phyloP scores from a whole-genome alignment of 345 rosid species.

The Noccaea bulbosa region DNA sequence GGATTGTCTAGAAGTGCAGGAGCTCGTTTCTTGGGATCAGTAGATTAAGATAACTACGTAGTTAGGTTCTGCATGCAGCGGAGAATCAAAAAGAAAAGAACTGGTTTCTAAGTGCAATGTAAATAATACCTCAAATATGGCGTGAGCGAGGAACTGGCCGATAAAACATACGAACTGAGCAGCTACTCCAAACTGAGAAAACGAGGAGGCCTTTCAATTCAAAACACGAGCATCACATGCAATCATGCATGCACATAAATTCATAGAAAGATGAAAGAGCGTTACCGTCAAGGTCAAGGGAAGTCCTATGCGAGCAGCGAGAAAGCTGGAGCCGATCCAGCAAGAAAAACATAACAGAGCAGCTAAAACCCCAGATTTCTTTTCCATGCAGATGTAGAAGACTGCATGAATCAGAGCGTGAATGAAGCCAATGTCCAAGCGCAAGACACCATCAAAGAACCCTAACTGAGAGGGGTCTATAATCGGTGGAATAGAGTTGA shows the following conservation, averaged over 20 bases:
- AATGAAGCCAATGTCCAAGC: slow-evolving; percentile 62
- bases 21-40: slow-evolving; percentile 62
- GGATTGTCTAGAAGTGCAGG: slow-evolving; percentile 79
- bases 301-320: slow-evolving; percentile 54
- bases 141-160: slow-evolving; percentile 80
- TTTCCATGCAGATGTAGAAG: slow-evolving; percentile 64
- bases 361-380: slow-evolving; percentile 75
- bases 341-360: slow-evolving; percentile 72
- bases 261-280: background rate
- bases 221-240: no score
- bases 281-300: slow-evolving; percentile 69
- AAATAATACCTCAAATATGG: slow-evolving; percentile 67
- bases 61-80: background rate
- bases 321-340: slow-evolving; percentile 68
- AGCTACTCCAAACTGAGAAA: slow-evolving; percentile 64
- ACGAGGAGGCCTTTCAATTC: background rate
- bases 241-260: background rate
- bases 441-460: slow-evolving; percentile 46
- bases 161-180: slow-evolving; percentile 74
- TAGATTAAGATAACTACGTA: background rate
- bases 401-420: slow-evolving; percentile 54
- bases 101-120: background rate
- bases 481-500: slow-evolving; percentile 60
- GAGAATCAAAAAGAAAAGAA: background rate
- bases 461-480: slow-evolving; percentile 44